Percentiles rank a stretch among this genome's conserved stretches.
These are phyloP conservation scores for Limonomyces culmigenus DNA, from an alignment of 1,284 basidiomycete species.

Conservation along the genomic window DNA sequence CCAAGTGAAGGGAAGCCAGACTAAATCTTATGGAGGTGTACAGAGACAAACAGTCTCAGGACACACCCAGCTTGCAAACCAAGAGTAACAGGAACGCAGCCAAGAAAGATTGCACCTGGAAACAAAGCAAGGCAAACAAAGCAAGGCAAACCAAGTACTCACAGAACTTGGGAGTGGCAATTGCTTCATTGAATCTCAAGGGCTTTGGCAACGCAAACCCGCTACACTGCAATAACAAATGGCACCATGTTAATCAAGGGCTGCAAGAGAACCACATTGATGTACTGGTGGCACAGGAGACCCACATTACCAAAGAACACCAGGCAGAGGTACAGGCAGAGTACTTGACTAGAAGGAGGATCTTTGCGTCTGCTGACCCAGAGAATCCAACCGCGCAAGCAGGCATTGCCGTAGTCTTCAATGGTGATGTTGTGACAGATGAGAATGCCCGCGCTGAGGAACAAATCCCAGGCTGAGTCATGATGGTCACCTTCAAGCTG, in stretches of 20 bases:
- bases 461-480: slow-evolving; percentile 16
- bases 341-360: slow-evolving; percentile 4
- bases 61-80: too few relatives aligned
- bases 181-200: too few relatives aligned
- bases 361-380: slow-evolving; percentile 3
- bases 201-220: too few relatives aligned
- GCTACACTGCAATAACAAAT: slow-evolving; percentile 13
- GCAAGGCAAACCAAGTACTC: too few relatives aligned
- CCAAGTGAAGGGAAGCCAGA: too few relatives aligned
- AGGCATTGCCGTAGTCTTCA: slow-evolving; percentile 20
- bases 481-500: slow-evolving; percentile 10
- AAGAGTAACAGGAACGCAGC: too few relatives aligned
- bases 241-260: slow-evolving; percentile 8
- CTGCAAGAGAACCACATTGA: slow-evolving; percentile 10
- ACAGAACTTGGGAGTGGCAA: too few relatives aligned
- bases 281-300: slow-evolving; percentile 12
- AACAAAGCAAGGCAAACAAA: too few relatives aligned
- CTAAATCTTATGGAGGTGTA: too few relatives aligned
- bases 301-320: slow-evolving; percentile 10
- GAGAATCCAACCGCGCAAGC: background rate
- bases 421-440: slow-evolving; percentile 10
- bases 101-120: too few relatives aligned
- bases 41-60: too few relatives aligned
- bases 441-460: slow-evolving; percentile 3
- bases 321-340: slow-evolving; percentile 3